Percentiles rank a stretch among this genome's conserved stretches.
Conservation (phyloP, 306 rosid species). For the Prunus mume region DNA sequence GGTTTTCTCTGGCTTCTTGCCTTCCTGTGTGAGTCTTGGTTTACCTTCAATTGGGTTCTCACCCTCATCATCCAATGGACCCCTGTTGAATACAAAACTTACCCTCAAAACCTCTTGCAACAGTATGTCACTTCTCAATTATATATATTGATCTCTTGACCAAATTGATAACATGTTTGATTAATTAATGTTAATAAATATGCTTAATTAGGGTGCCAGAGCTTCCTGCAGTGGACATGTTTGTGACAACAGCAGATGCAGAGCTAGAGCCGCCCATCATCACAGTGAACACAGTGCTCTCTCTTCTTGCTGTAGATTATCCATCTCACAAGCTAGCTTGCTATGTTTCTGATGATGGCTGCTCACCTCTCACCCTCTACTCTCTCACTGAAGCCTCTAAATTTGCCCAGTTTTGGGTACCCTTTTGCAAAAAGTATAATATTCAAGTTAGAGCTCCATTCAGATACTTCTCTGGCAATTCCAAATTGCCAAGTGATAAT, state of each 20-base stretch:
- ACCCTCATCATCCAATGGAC: constrained; percentile 46
- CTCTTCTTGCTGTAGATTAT: constrained; percentile 67
- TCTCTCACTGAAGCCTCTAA: constrained; percentile 50
- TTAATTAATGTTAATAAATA: not conserved
- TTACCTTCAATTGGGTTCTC: constrained; percentile 42
- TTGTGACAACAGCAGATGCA: constrained; percentile 73
- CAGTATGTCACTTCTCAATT: constrained; percentile 26
- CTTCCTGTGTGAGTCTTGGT: constrained; percentile 59
- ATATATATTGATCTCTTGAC: too few species aligned
- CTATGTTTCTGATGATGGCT: constrained; percentile 79
- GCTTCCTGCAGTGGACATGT: constrained; percentile 65
- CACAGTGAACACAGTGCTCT: constrained; percentile 61
- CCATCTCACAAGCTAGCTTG: constrained; percentile 72
- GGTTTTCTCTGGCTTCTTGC: constrained; percentile 49
- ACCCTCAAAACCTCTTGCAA: constrained; percentile 40
- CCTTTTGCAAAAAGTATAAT: constrained; percentile 56
- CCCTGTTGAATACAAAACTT: constrained; percentile 37
- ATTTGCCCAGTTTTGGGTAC: constrained; percentile 65
- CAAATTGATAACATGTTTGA: not conserved
- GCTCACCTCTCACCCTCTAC: constrained; percentile 47
- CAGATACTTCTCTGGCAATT: constrained; percentile 38
- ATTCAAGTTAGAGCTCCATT: constrained; percentile 66
- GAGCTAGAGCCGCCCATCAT: constrained; percentile 66
- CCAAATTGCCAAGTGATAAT: not conserved
- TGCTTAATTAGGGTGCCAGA: constrained; percentile 33